Evolutionary conservation across 768 basidiomycete species (phyloP).

Genomic region (Tulasnella sp.): DNA sequence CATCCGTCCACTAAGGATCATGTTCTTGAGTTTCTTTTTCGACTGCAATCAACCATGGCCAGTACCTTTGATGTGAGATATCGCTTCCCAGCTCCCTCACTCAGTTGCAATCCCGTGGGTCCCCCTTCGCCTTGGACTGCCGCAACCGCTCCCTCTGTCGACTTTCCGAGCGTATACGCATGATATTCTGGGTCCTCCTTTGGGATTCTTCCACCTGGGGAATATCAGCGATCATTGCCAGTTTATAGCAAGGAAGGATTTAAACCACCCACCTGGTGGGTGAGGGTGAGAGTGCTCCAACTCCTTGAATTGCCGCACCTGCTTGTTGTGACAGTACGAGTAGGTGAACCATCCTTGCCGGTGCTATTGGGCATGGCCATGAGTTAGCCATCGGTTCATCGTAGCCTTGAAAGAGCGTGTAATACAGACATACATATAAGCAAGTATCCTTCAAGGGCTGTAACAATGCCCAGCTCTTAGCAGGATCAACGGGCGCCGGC

Average conservation of each 20-base stretch:
- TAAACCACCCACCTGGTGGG: conserved; percentile 43
- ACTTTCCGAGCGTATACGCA: conserved; percentile 64
- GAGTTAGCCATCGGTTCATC: no score
- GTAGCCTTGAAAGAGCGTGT: no score
- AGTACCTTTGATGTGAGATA: conserved; percentile 51
- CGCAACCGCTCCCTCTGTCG: conserved; percentile 48
- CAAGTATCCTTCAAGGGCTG: conserved; percentile 70
- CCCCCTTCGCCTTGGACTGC: conserved; percentile 24
- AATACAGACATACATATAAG: conserved; percentile 64
- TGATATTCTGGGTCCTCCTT: conserved; percentile 63
- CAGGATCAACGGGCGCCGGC: conserved; percentile 42
- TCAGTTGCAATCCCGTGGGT: conserved; percentile 31
- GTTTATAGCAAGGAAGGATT: not conserved
- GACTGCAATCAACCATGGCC: not conserved
- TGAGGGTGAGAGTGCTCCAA: conserved; percentile 52
- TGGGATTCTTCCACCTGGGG: conserved; percentile 57
- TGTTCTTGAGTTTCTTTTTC: not conserved
- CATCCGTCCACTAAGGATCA: conserved; percentile 56
- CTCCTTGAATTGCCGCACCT: conserved; percentile 95
- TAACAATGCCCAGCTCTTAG: conserved; percentile 72
- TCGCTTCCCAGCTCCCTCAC: conserved; percentile 66
- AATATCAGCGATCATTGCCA: no score
- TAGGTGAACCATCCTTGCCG: conserved; percentile 96
- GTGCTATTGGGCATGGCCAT: no score
- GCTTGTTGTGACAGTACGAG: conserved; percentile 87